Base-by-base conservation (phyloP, 1,139 yeast genomes). In the Kodamaea sp. region DNA sequence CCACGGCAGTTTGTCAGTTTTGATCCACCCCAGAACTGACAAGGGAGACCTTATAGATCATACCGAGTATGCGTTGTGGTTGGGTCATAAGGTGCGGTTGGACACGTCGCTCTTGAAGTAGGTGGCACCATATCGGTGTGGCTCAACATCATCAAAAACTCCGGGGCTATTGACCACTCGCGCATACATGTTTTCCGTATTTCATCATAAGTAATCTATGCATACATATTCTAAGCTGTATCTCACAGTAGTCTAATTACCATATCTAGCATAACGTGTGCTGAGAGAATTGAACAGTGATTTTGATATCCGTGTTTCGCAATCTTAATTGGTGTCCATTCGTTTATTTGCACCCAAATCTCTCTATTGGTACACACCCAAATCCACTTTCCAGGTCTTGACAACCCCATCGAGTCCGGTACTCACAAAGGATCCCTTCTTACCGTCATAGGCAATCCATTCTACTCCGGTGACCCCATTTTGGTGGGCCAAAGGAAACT, bases 351-450 rank as follows among this genome's bases (percentile, higher is more conserved):
- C n/a, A n/a, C n/a, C n/a, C n/a, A n/a, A n/a, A n/a, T n/a, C n/a
- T n/a, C n/a, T 14, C 22, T 25, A 35, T 15, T 29, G 28, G 29
- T 51, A 52, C 12, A 39, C 51, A 29, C 48, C 44, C 23, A 62
- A 57, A 32, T 62, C 63, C 10, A 78, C 76, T 7, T 56, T 51
- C 97, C 97, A 94, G 23, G 70, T 63, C 62, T 85, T 90, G 37
- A 90, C 69, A 29, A 83, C 73, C 2, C 94, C 89, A 55, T 92
- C 99, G 12, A 80, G 66, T 20, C 99, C 98, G 14, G 78, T 80
- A 40, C 84, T 79, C 5, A 79, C 77, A 30, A 90, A 58, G 13
- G 66, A 62, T 1, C 61, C 69, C 16, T 41, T 26, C 6, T 60
- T 68, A 12, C 57, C 61, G 4, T 51, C 61, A 22, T 65, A 69